These are phyloP conservation scores for Acanthamoeba royreba DNA, from an alignment of 208 protist genomes.

Conservation along the genomic window DNA sequence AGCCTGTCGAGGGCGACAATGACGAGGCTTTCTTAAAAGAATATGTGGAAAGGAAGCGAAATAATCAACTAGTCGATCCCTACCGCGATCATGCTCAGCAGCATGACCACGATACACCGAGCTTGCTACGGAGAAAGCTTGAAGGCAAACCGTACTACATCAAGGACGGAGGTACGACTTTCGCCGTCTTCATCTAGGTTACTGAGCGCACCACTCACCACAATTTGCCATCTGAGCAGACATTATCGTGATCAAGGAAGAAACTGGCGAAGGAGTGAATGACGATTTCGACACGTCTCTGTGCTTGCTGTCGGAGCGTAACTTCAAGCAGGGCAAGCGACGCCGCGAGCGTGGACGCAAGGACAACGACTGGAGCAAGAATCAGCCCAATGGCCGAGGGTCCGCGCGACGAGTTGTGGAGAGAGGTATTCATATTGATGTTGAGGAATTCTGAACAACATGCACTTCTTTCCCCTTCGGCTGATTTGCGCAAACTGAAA, in stretches of 20 bases:
- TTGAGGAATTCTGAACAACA: neutral
- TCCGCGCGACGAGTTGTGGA: neutral
- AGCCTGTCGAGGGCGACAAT: too few relatives aligned
- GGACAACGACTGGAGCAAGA: neutral
- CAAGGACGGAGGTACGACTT: neutral
- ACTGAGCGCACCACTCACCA: neutral
- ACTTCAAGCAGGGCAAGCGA: neutral
- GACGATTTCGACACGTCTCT: neutral
- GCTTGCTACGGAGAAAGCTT: neutral
- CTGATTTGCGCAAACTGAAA: neutral
- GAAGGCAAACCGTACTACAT: constrained; percentile 4
- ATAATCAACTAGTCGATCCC: neutral
- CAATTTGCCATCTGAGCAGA: neutral
- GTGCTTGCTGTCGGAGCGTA: neutral
- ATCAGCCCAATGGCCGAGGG: neutral
- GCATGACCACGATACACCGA: neutral
- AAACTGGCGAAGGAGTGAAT: neutral
- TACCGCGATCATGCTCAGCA: neutral
- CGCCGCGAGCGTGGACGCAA: neutral
- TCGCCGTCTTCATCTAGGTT: neutral
- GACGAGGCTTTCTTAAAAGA: too few relatives aligned
- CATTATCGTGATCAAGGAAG: neutral
- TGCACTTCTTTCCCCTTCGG: neutral
- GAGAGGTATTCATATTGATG: neutral
- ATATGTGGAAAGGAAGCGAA: neutral